Percentiles rank a stretch among this genome's conserved stretches.
These are phyloP conservation scores for Punica granatum DNA, from an alignment of 345 rosid genomes.

Conservation along the genomic window DNA sequence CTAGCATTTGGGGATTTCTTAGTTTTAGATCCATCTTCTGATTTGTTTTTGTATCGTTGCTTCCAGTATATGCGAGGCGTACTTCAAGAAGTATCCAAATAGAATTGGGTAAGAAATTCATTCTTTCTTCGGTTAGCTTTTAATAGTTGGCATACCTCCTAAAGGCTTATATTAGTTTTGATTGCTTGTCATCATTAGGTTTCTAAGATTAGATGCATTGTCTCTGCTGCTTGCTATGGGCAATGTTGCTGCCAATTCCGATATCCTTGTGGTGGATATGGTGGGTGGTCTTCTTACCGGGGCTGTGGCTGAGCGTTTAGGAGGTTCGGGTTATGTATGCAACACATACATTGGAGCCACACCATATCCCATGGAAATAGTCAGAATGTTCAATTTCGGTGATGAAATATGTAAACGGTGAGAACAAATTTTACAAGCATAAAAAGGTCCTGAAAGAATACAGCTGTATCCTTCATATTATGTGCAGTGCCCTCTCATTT, in stretches of 20 bases:
- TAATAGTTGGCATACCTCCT: not conserved
- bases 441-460: not conserved
- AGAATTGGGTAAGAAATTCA: constrained; percentile 58
- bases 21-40: constrained; percentile 6
- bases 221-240: constrained; percentile 84
- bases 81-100: constrained; percentile 72
- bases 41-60: constrained; percentile 10
- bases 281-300: constrained; percentile 93
- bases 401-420: constrained; percentile 69
- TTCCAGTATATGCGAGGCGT: constrained; percentile 89
- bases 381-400: constrained; percentile 77
- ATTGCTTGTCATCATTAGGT: constrained; percentile 33
- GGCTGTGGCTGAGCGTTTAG: constrained; percentile 89
- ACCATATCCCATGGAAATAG: constrained; percentile 65
- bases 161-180: not conserved
- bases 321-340: constrained; percentile 83
- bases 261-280: constrained; percentile 81
- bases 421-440: not conserved
- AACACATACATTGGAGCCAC: constrained; percentile 43
- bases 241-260: constrained; percentile 66
- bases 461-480: not conserved
- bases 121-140: not conserved
- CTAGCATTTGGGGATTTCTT: not conserved
- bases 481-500: not conserved
- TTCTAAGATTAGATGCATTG: constrained; percentile 68